Percentiles rank a stretch among this genome's conserved stretches.
These are phyloP conservation scores for Citrus inodora DNA, from an alignment of 345 rosid species.

Conservation along the genomic window DNA sequence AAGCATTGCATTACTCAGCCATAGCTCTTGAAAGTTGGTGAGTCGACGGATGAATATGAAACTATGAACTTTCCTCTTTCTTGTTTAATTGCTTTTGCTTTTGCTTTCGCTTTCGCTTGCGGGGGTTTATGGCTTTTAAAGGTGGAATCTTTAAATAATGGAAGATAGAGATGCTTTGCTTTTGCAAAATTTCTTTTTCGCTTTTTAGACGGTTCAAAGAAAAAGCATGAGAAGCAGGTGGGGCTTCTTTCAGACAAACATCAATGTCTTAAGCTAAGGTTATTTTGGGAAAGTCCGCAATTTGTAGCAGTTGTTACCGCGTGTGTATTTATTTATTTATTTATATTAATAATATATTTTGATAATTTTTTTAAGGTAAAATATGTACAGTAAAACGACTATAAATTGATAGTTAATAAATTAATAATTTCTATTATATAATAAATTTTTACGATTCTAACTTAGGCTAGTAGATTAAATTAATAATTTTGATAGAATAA, in stretches of 20 bases:
- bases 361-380: too few species aligned
- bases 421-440: too few species aligned
- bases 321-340: too few species aligned
- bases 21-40: constrained; percentile 18
- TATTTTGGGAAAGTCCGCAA: neutral
- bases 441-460: too few species aligned
- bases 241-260: neutral
- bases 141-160: neutral
- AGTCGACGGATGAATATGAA: neutral
- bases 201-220: neutral
- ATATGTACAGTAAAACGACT: too few species aligned
- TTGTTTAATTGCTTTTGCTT: neutral
- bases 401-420: too few species aligned
- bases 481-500: too few species aligned
- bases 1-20: constrained; percentile 34
- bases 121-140: neutral
- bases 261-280: neutral
- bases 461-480: too few species aligned
- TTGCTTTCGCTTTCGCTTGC: neutral
- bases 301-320: too few species aligned
- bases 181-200: neutral
- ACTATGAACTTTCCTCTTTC: neutral
- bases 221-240: neutral
- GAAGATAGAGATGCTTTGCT: constrained; percentile 12
- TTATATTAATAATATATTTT: too few species aligned